Evolutionary conservation across 2,329 filamentous ascomycete species (phyloP), one percentile per base, ranked within the genome.

Genomic region (Tricladium varicosporioides): DNA sequence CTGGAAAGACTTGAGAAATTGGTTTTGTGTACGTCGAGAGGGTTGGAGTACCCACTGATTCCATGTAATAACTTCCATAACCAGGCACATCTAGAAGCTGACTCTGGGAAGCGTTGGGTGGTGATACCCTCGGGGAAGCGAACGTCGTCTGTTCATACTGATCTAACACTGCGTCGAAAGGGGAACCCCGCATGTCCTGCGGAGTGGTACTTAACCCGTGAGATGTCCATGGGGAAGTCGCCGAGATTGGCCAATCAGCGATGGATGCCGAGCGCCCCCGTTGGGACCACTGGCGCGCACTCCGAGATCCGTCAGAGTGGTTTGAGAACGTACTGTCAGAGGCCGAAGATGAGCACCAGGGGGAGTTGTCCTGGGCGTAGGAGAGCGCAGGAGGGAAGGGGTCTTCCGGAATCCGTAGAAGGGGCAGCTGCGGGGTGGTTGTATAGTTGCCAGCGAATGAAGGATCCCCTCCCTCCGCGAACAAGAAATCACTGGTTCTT

Each of bases 41-140:
- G 64, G 65, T 55, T 65, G 67, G 67, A 67, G 65, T 65, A 69
- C 67, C 68, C 66, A 69, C 68, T 67, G 67, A 64, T 67, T 70
- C 67, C 67, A 69, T 65, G 48, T 15, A 22, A 59, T 65, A 64
- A 19, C 51, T 60, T 16, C 65, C 63, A 61, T 60, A 65, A 53
- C 33, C 57, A 54, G 67, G 65, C 43, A 70, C 59, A 55, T 67
- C 65, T 50, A 68, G 60, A 22, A 66, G 59, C 54, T 65, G 62
- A 51, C 54, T 53, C 44, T 63, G 62, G 55, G 63, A 53, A 31
- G 56, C 22, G 22, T 27, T 60, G 51, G 63, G 63, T 27, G 63
- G 57, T 27, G 60, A 65, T 51, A 67, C 62, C 50, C 63, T 62
- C 32, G 65, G 62, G 54, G 66, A 62, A 14, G 62, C 50, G 56